These are phyloP conservation scores for Suillus sp. DNA, from an alignment of 768 basidiomycete species.

Conservation along the genomic window DNA sequence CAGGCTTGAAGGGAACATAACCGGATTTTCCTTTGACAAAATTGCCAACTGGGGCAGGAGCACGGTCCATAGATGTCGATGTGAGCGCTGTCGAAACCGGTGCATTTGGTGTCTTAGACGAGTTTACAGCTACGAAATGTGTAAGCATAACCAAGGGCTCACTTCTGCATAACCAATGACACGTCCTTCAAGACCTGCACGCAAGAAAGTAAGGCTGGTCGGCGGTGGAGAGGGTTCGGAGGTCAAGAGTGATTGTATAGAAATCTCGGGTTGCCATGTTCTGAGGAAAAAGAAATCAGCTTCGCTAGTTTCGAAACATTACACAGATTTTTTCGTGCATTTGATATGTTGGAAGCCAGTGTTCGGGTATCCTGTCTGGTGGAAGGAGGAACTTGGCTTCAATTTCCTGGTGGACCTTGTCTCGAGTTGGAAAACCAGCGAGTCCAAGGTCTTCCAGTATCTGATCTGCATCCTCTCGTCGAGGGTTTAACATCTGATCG, in stretches of 20 bases:
- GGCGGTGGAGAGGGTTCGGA: slow-evolving; percentile 73
- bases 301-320: slow-evolving; percentile 13
- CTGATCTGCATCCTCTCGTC: slow-evolving; percentile 38
- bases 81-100: slow-evolving; percentile 70
- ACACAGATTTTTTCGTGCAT: slow-evolving; percentile 51
- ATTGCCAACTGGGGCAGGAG: slow-evolving; percentile 73
- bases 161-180: slow-evolving; percentile 86
- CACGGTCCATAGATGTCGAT: slow-evolving; percentile 83
- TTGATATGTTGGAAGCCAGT: slow-evolving; percentile 83
- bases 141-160: slow-evolving; percentile 20
- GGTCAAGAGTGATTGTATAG: slow-evolving; percentile 63
- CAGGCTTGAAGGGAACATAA: slow-evolving; percentile 92
- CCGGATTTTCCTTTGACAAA: slow-evolving; percentile 96
- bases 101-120: slow-evolving; percentile 53
- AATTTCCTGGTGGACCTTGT: slow-evolving; percentile 65
- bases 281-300: slow-evolving; percentile 39
- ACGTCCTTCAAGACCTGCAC: slow-evolving; percentile 77
- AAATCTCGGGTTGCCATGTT: slow-evolving; percentile 69
- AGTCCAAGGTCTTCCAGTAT: slow-evolving; percentile 63
- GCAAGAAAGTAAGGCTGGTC: slow-evolving; percentile 70
- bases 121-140: slow-evolving; percentile 3
- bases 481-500: slow-evolving; percentile 49
- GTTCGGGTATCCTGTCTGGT: slow-evolving; percentile 59
- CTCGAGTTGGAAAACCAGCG: slow-evolving; percentile 54
- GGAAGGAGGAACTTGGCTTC: slow-evolving; percentile 78